These are phyloP conservation scores for Nematocida major DNA, from an alignment of 371 early-diverging fungal genomes.

Conservation along the genomic window DNA sequence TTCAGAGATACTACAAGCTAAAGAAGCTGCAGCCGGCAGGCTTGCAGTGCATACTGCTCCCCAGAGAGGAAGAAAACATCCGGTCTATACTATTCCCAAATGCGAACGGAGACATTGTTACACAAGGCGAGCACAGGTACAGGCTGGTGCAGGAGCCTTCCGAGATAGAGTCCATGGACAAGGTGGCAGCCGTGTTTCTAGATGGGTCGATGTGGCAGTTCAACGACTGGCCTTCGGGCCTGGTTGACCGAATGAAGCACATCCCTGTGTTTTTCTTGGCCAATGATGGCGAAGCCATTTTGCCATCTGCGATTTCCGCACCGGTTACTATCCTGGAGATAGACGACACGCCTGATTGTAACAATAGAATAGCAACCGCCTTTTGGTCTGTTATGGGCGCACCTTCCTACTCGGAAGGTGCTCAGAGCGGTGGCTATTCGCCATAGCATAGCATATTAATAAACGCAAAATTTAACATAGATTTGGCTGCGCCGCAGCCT, in stretches of 20 bases:
- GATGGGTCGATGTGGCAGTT: conserved; percentile 44
- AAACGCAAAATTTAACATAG: too few species aligned
- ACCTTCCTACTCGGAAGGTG: background rate
- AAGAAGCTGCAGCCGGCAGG: background rate
- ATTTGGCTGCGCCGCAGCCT: too few species aligned
- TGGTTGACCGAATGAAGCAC: background rate
- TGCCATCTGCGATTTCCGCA: background rate
- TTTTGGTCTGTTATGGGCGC: conserved; percentile 31
- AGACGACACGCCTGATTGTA: background rate
- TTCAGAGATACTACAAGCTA: background rate
- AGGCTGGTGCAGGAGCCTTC: background rate
- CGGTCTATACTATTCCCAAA: background rate
- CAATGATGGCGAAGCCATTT: background rate
- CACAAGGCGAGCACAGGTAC: background rate
- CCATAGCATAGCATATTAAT: too few species aligned
- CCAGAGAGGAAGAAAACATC: background rate
- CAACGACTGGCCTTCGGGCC: conserved; percentile 30
- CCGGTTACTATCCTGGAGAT: background rate
- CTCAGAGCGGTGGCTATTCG: too few species aligned
- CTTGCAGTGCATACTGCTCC: conserved; percentile 34
- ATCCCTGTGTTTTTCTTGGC: conserved; percentile 29
- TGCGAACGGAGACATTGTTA: background rate
- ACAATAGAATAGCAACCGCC: background rate
- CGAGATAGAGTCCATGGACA: background rate
- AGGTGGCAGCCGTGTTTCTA: conserved; percentile 32